Conservation (phyloP, 345 rosid species). For the Ceriops zippeliana region DNA sequence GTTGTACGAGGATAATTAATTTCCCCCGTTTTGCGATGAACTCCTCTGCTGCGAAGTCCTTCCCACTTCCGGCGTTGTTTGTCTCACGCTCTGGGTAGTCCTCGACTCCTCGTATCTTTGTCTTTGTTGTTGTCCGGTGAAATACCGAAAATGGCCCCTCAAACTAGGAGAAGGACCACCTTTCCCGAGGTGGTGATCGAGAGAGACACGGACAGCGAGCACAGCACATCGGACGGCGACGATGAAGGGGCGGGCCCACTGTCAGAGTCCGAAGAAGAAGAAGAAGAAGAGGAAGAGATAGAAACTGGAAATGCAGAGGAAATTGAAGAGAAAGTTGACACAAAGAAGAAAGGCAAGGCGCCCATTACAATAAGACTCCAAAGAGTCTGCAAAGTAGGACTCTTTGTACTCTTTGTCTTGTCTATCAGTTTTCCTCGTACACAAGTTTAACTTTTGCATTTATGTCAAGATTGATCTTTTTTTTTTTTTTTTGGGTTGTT, state of each 20-base stretch:
- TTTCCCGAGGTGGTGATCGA: constrained; percentile 63
- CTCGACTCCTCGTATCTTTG: constrained; percentile 4
- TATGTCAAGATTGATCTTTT: neutral
- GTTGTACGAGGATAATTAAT: too few relatives aligned
- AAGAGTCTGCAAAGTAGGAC: constrained; percentile 88
- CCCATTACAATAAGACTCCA: constrained; percentile 81
- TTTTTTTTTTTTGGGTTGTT: neutral
- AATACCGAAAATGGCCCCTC: constrained; percentile 46
- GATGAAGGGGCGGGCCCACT: constrained; percentile 27
- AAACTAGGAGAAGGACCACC: constrained; percentile 39
- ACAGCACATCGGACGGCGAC: constrained; percentile 60
- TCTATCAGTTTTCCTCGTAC: neutral
- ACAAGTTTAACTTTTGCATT: neutral
- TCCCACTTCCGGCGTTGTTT: neutral
- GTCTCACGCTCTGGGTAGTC: neutral
- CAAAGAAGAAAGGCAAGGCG: constrained; percentile 59
- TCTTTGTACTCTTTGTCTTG: neutral
- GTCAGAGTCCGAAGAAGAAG: constrained; percentile 35
- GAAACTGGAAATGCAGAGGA: constrained; percentile 31
- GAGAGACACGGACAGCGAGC: constrained; percentile 73
- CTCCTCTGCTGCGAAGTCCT: neutral
- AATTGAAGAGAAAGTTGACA: constrained; percentile 25
- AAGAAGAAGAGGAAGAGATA: constrained; percentile 12
- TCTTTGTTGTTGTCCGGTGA: constrained; percentile 14
- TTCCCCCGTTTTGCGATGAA: too few relatives aligned